A percentile compares a stretch with the other conserved stretches of the same genome.
These are phyloP conservation scores for Hanseniaspora thailandica DNA, from an alignment of 805 yeast species.

Conservation along the genomic window DNA sequence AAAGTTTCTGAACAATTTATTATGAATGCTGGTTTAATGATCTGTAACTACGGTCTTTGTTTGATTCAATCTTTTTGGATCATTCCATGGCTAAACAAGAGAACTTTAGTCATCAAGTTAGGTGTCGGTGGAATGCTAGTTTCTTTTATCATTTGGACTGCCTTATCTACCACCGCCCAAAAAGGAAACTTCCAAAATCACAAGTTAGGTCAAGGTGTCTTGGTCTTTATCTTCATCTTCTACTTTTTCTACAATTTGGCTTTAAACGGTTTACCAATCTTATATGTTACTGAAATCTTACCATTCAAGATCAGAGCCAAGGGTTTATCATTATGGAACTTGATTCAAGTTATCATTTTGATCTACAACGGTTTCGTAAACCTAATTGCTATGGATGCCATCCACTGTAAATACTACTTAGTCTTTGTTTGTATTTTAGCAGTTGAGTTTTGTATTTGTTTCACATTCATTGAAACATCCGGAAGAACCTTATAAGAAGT, in stretches of 20 bases:
- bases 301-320: constrained; percentile 28
- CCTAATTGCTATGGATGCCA: constrained; percentile 30
- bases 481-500: constrained; percentile 32
- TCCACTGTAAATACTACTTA: constrained; percentile 30
- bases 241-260: constrained; percentile 34
- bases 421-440: constrained; percentile 27
- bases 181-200: constrained; percentile 33
- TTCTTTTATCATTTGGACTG: constrained; percentile 34
- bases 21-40: constrained; percentile 41
- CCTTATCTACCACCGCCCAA: constrained; percentile 37
- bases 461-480: constrained; percentile 30
- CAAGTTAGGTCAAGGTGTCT: constrained; percentile 35
- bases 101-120: constrained; percentile 27
- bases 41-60: constrained; percentile 34
- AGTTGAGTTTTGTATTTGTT: constrained; percentile 26
- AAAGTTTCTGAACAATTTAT: constrained; percentile 35
- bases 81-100: constrained; percentile 28
- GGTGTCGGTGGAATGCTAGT: constrained; percentile 31
- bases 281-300: constrained; percentile 36
- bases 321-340: constrained; percentile 23
- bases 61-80: constrained; percentile 25
- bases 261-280: constrained; percentile 35
- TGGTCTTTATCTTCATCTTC: constrained; percentile 42
- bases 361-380: constrained; percentile 30
- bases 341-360: constrained; percentile 22